A percentile compares a stretch with the other conserved stretches of the same genome.
Conservation (phyloP, 306 rosid species). For the Senna tora region DNA sequence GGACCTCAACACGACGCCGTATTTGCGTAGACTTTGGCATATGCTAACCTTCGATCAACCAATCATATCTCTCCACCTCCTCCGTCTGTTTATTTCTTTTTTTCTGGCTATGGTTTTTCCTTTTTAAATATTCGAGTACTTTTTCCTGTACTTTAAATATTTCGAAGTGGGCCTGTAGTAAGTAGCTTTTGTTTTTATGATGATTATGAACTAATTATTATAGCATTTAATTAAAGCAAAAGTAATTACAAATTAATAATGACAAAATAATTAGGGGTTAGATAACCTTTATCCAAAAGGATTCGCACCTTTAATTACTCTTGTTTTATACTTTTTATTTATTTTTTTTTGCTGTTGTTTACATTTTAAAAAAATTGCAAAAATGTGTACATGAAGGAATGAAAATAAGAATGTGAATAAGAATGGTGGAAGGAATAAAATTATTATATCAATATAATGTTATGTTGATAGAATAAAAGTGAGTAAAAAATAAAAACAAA, state of each 20-base stretch:
- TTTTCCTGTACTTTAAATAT: background rate
- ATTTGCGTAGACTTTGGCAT: slow-evolving; percentile 57
- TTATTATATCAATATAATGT: no score
- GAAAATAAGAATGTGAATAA: no score
- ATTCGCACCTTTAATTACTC: slow-evolving; percentile 22
- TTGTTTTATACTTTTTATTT: background rate
- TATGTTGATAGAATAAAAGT: no score
- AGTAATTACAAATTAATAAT: slow-evolving; percentile 24
- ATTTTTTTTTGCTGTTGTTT: background rate
- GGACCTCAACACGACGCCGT: slow-evolving; percentile 63
- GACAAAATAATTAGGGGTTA: slow-evolving; percentile 21
- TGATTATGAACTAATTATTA: background rate
- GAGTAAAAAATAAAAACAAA: no score
- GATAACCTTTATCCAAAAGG: background rate
- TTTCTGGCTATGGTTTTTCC: background rate
- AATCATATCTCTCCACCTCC: background rate
- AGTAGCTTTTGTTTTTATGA: background rate
- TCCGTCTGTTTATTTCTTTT: background rate
- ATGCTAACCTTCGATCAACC: slow-evolving; percentile 38
- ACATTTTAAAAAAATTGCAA: no score
- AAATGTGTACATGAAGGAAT: no score
- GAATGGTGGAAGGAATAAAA: no score
- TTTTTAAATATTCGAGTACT: background rate
- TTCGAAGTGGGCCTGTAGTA: background rate
- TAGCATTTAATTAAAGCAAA: background rate